Conservation (phyloP, 2,329 filamentous ascomycete species). For the Seiridium cupressi region DNA sequence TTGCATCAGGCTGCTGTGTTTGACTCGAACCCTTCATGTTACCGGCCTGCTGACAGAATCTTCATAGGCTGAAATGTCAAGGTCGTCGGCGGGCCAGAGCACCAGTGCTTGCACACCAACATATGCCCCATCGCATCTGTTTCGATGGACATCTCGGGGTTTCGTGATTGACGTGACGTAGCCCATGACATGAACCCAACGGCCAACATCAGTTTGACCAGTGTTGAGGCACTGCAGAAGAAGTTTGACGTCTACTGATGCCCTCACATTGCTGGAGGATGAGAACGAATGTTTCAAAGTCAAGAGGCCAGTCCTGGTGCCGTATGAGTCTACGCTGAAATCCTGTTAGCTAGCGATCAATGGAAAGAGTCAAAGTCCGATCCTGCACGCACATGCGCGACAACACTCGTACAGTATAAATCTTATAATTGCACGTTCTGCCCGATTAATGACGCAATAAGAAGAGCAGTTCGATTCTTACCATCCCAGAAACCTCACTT, state of each 20-base stretch:
- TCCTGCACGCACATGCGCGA: too few relatives aligned
- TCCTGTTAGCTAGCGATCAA: constrained; percentile 20
- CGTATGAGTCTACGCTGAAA: constrained; percentile 50
- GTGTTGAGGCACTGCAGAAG: constrained; percentile 64
- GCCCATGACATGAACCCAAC: constrained; percentile 87
- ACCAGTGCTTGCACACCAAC: constrained; percentile 61
- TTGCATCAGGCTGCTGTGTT: too few relatives aligned
- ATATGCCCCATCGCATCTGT: constrained; percentile 17
- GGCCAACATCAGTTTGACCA: constrained; percentile 67
- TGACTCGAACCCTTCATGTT: too few relatives aligned
- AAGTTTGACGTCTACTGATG: constrained; percentile 68
- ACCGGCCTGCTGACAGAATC: constrained; percentile 29
- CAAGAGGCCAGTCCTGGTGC: constrained; percentile 56
- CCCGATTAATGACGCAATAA: too few relatives aligned
- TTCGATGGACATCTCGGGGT: background rate
- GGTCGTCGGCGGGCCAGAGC: constrained; percentile 72
- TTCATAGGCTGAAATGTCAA: constrained; percentile 74
- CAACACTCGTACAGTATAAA: too few relatives aligned
- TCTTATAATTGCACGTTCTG: background rate
- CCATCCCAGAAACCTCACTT: constrained; percentile 92
- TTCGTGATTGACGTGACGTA: constrained; percentile 53
- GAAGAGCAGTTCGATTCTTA: constrained; percentile 40
- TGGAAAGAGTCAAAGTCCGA: background rate
- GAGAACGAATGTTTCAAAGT: constrained; percentile 68
- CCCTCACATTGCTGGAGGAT: constrained; percentile 40